Evolutionary conservation across 257 asterid genomes (phyloP).

Genomic region (Datura wrightii): DNA sequence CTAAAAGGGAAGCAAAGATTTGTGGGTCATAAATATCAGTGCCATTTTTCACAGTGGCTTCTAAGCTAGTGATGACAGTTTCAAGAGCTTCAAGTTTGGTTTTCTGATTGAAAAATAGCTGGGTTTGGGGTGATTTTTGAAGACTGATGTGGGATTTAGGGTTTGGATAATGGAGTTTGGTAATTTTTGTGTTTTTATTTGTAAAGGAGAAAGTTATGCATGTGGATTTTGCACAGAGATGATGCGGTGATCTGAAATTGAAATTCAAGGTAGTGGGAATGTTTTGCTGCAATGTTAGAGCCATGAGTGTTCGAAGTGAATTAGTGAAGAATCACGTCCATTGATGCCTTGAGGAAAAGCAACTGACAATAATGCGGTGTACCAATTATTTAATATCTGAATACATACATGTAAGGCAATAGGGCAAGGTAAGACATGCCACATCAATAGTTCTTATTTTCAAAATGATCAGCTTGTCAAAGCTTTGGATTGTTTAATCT

Average conservation of each 20-base stretch:
- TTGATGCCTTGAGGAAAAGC: not conserved
- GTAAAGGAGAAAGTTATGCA: not conserved
- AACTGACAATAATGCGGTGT: not conserved
- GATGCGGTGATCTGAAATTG: not conserved
- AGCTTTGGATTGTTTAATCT: no score
- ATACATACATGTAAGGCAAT: no score
- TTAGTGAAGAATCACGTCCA: not conserved
- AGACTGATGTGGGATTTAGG: constrained; percentile 42
- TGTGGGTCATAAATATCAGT: constrained; percentile 62
- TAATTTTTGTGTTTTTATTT: constrained; percentile 40
- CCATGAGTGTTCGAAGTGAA: not conserved
- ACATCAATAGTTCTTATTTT: no score
- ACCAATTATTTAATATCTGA: no score
- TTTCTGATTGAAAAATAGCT: constrained; percentile 48
- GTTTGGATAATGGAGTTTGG: constrained; percentile 30
- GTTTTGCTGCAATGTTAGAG: constrained; percentile 6
- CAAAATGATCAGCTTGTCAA: no score
- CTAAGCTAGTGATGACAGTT: constrained; percentile 53
- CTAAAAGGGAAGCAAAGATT: constrained; percentile 75
- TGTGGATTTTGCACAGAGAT: not conserved
- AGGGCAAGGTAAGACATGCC: no score
- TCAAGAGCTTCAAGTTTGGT: constrained; percentile 71
- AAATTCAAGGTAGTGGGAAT: not conserved
- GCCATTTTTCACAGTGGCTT: constrained; percentile 61
- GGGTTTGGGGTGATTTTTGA: constrained; percentile 63